Base-by-base conservation (phyloP, 2,329 filamentous ascomycete genomes). In the Xylariales sp. region DNA sequence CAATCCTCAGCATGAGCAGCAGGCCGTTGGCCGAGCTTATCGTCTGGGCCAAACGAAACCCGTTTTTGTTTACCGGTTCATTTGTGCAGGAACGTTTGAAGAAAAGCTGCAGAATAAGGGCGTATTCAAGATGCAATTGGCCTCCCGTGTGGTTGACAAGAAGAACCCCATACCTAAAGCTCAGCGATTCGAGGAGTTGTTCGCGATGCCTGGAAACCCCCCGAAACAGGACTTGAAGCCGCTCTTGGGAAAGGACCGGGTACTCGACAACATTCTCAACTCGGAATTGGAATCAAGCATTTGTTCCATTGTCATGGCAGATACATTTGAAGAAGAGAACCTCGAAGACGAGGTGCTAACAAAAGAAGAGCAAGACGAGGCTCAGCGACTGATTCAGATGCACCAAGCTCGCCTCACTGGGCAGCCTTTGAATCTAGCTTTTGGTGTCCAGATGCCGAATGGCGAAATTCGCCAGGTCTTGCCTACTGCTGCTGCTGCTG, bases 1-100 rank as follows among this genome's bases (percentile, higher is more conserved):
- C 65, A 93, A 90, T 48, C 90, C 90, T 0, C 75, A 81, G 4
- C 73, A 82, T 56, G 90, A 95, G 60, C 83, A 89, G 53, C 90
- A 96, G 62, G 90, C 90, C 2, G 79, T 95, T 38, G 90, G 88
- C 2, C 77, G 90, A 40, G 84, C 87, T 0, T 95, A 93, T 61
- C 86, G 90, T 1, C 76, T 96, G 24, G 88, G 89, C 0, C 90
- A 96, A 60, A 69, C 65, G 27, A 93, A 90, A 52, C 72, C 76
- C 1, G 89, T 95, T 1, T 90, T 78, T 56, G 88, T 96, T 2
- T 96, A 96, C 62, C 84, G 85, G 14, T 80, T 96, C 47, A 68
- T 89, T 19, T 70, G 80, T 9, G 86, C 81, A 2, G 89, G 88
- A 2, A 93, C 88, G 0, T 89, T 84, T 51, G 89, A 96, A 58